Conservation (phyloP, 1,139 yeast genomes). For the Blastobotrys buckinghamii region DNA sequence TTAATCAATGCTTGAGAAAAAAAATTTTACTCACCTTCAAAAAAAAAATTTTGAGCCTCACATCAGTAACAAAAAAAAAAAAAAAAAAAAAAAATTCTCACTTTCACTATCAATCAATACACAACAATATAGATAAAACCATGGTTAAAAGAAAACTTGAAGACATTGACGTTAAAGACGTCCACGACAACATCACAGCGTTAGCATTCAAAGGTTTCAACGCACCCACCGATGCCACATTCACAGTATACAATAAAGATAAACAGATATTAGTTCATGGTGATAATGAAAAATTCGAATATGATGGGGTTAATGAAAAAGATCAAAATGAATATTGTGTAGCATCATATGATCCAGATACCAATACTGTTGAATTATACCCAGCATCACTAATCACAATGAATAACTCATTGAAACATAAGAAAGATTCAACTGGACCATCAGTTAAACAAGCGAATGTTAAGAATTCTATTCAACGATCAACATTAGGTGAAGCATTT, state of each 20-base stretch:
- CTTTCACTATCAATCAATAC: neutral
- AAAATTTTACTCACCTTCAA: neutral
- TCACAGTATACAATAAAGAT: slow-evolving; percentile 57
- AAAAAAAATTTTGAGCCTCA: neutral
- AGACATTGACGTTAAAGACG: slow-evolving; percentile 7
- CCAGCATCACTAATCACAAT: slow-evolving; percentile 54
- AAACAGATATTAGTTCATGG: slow-evolving; percentile 60
- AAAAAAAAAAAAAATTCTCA: neutral
- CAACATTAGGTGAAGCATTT: slow-evolving; percentile 86
- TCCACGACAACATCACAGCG: slow-evolving; percentile 23
- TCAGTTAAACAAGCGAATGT: slow-evolving; percentile 40
- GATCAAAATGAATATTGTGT: slow-evolving; percentile 45
- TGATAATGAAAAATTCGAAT: slow-evolving; percentile 65
- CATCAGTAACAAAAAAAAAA: too few species aligned
- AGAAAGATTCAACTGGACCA: slow-evolving; percentile 47
- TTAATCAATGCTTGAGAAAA: too few species aligned
- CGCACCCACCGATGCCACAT: slow-evolving; percentile 52
- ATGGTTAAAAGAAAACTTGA: slow-evolving; percentile 13
- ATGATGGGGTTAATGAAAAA: slow-evolving; percentile 53
- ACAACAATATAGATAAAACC: neutral
- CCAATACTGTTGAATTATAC: slow-evolving; percentile 54
- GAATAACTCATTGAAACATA: slow-evolving; percentile 38
- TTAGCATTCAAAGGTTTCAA: slow-evolving; percentile 69
- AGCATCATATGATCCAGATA: slow-evolving; percentile 63
- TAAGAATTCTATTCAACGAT: slow-evolving; percentile 52